phyloP scores from a whole-genome alignment of 2,329 filamentous ascomycete species.

The Pestalotiopsis sp. region DNA sequence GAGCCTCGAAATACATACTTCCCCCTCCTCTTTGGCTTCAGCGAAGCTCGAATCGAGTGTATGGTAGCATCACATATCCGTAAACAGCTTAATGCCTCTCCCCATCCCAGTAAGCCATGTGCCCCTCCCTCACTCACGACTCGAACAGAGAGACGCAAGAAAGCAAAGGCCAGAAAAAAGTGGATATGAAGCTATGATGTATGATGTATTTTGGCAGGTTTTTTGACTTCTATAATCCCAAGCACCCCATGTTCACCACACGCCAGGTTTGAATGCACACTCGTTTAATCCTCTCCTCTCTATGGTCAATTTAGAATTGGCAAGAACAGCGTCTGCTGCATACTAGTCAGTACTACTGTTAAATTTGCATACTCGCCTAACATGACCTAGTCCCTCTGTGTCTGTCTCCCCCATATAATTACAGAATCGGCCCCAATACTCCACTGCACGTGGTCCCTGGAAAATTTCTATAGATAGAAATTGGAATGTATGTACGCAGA shows the following conservation, averaged over 20 bases:
- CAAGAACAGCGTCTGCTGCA: no score
- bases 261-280: neutral
- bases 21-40: neutral
- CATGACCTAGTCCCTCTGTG: neutral
- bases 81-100: neutral
- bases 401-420: no score
- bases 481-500: neutral
- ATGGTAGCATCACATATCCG: no score
- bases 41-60: neutral
- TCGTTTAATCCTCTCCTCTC: neutral
- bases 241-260: neutral
- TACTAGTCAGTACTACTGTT: no score
- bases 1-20: neutral
- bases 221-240: neutral
- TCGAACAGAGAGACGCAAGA: neutral
- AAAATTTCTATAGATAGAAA: neutral
- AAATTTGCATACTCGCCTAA: no score
- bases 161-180: neutral
- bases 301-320: neutral
- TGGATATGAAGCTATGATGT: neutral
- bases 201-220: neutral
- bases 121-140: neutral
- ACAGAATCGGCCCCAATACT: no score
- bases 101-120: constrained; percentile 1
- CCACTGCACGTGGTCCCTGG: no score